Evolutionary conservation across 2,329 filamentous ascomycete species (phyloP).

Genomic region (Zymoseptoria tritici): DNA sequence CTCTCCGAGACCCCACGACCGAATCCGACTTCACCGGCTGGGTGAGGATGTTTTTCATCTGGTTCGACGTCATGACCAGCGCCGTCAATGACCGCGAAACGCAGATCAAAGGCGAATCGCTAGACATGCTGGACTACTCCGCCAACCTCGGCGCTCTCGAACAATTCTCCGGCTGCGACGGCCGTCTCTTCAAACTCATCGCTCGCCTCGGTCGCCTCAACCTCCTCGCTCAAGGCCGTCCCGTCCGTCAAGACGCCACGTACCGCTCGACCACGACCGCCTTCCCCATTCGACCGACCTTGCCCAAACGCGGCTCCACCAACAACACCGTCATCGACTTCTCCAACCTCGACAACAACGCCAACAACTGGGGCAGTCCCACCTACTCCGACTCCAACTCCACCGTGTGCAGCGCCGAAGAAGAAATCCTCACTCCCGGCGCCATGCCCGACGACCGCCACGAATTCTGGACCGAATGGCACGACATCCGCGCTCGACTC

Average conservation of each 20-base stretch:
- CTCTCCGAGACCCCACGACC: constrained; percentile 60
- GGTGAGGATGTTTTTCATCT: constrained; percentile 90
- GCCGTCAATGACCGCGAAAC: constrained; percentile 88
- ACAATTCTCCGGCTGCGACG: constrained; percentile 81
- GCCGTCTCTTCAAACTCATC: constrained; percentile 77
- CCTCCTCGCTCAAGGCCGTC: constrained; percentile 64
- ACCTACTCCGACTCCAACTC: constrained; percentile 34
- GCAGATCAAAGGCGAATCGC: constrained; percentile 58
- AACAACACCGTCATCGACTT: constrained; percentile 35
- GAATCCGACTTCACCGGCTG: constrained; percentile 65
- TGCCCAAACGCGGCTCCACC: background rate
- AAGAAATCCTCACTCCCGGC: background rate
- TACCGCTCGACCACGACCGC: constrained; percentile 1
- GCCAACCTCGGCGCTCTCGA: constrained; percentile 67
- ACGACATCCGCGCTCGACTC: constrained; percentile 65
- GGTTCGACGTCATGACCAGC: constrained; percentile 87
- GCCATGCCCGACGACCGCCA: constrained; percentile 45
- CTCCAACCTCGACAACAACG: constrained; percentile 58
- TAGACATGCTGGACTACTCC: constrained; percentile 57
- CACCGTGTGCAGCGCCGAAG: constrained; percentile 26
- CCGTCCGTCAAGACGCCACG: constrained; percentile 27
- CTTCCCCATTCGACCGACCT: constrained; percentile 26
- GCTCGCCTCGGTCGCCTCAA: constrained; percentile 78
- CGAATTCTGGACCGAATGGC: constrained; percentile 82
- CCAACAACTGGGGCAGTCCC: constrained; percentile 47